Conservation (phyloP, 2,329 filamentous ascomycete species). For the Sclerotinia sclerotiorum region DNA sequence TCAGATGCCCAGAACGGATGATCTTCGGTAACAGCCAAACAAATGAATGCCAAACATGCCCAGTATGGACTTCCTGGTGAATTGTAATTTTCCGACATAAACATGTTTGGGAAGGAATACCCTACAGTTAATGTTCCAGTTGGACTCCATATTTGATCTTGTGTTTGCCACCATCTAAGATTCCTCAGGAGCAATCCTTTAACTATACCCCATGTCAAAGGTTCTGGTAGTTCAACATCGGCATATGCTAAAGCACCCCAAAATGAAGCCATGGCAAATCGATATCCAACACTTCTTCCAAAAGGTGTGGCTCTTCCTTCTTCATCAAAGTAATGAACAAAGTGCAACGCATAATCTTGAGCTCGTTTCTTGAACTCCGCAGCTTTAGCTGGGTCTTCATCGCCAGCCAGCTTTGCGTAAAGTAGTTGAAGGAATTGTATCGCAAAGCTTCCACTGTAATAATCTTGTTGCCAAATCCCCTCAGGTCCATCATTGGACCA, state of each 20-base stretch:
- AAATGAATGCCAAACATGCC: slow-evolving; percentile 76
- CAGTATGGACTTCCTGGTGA: slow-evolving; percentile 72
- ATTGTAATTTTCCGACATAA: slow-evolving; percentile 81
- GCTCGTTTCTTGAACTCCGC: slow-evolving; percentile 70
- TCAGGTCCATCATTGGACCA: slow-evolving; percentile 83
- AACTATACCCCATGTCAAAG: slow-evolving; percentile 75
- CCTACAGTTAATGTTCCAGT: slow-evolving; percentile 73
- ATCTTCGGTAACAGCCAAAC: slow-evolving; percentile 64
- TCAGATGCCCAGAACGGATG: slow-evolving; percentile 74
- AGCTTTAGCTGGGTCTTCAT: slow-evolving; percentile 64
- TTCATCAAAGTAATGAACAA: slow-evolving; percentile 74
- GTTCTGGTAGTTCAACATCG: slow-evolving; percentile 68
- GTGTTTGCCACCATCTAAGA: slow-evolving; percentile 76
- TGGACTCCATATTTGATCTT: slow-evolving; percentile 70
- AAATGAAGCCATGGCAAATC: slow-evolving; percentile 84
- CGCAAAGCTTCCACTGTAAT: slow-evolving; percentile 79
- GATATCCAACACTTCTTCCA: slow-evolving; percentile 74
- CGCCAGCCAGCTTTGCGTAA: slow-evolving; percentile 69
- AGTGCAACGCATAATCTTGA: slow-evolving; percentile 64
- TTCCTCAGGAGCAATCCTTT: slow-evolving; percentile 74
- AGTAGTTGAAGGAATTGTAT: slow-evolving; percentile 79
- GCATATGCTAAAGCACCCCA: slow-evolving; percentile 78
- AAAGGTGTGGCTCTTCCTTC: slow-evolving; percentile 73
- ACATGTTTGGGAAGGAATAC: slow-evolving; percentile 78
- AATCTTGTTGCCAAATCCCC: slow-evolving; percentile 80